phyloP scores from a whole-genome alignment of 129 eudicot species.

The Cynara cardunculus region DNA sequence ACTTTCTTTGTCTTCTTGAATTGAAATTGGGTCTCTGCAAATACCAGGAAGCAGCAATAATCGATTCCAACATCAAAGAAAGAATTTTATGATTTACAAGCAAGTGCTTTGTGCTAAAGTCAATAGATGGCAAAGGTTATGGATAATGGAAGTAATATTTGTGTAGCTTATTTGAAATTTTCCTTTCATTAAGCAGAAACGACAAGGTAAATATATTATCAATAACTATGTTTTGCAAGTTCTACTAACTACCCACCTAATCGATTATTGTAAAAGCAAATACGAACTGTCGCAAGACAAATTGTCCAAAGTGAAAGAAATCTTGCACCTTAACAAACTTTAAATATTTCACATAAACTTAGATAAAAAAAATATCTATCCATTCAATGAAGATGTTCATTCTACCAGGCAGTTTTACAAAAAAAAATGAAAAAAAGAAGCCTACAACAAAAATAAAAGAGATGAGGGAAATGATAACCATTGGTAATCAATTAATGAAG shows the following conservation, averaged over 20 bases:
- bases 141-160: background rate
- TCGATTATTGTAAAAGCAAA: background rate
- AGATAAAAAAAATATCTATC: background rate
- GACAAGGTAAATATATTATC: background rate
- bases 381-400: background rate
- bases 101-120: background rate
- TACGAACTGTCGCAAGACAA: background rate
- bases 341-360: background rate
- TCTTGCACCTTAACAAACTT: background rate
- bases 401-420: no score
- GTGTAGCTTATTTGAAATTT: background rate
- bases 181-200: background rate
- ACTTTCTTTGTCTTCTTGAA: conserved; percentile 38
- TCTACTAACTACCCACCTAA: background rate
- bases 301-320: background rate
- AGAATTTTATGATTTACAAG: background rate
- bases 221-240: background rate
- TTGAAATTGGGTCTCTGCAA: conserved; percentile 59
- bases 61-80: background rate
- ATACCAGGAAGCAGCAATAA: conserved; percentile 7
- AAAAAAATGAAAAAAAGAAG: background rate
- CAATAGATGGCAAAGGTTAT: background rate
- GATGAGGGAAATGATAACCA: background rate
- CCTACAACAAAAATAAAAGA: background rate
- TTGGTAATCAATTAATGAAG: no score